phyloP scores from a whole-genome alignment of 169 alveolate genomes.

The Eimeria tenella region DNA sequence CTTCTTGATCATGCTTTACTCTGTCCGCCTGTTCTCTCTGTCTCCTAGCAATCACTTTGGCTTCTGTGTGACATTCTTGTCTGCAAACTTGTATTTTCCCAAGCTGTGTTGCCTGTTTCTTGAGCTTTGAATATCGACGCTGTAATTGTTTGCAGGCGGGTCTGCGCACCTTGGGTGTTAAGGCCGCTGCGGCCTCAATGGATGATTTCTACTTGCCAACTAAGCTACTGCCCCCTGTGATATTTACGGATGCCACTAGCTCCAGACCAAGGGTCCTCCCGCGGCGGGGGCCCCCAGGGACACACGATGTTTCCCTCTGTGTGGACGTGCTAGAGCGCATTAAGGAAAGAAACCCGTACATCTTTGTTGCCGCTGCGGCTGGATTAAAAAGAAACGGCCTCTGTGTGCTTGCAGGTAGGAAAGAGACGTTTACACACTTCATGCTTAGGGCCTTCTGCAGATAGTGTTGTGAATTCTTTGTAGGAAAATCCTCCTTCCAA shows the following conservation, averaged over 20 bases:
- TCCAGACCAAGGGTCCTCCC: slow-evolving; percentile 11
- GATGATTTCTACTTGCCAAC: slow-evolving; percentile 58
- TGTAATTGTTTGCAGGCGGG: slow-evolving; percentile 32
- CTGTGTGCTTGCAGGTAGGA: too few relatives aligned
- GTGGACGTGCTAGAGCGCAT: slow-evolving; percentile 3
- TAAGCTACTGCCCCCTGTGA: not conserved
- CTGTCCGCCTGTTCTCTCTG: not conserved
- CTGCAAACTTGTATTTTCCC: not conserved
- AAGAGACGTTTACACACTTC: too few relatives aligned
- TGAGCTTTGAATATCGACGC: not conserved
- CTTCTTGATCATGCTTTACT: not conserved
- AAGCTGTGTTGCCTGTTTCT: not conserved
- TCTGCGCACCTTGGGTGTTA: not conserved
- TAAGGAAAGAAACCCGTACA: slow-evolving; percentile 39
- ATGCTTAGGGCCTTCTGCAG: not conserved
- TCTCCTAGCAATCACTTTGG: not conserved
- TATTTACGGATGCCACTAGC: not conserved
- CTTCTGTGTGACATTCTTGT: not conserved
- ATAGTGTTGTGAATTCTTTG: not conserved
- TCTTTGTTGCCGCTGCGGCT: not conserved
- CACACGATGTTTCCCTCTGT: slow-evolving; percentile 19
- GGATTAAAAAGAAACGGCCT: too few relatives aligned
- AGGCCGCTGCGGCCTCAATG: slow-evolving; percentile 58
- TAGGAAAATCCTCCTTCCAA: slow-evolving; percentile 33
- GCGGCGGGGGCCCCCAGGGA: slow-evolving; percentile 64